Percentiles rank a stretch among this genome's conserved stretches.
These are phyloP conservation scores for Parathielavia appendiculata DNA, from an alignment of 495 filamentous ascomycete species.

Conservation along the genomic window DNA sequence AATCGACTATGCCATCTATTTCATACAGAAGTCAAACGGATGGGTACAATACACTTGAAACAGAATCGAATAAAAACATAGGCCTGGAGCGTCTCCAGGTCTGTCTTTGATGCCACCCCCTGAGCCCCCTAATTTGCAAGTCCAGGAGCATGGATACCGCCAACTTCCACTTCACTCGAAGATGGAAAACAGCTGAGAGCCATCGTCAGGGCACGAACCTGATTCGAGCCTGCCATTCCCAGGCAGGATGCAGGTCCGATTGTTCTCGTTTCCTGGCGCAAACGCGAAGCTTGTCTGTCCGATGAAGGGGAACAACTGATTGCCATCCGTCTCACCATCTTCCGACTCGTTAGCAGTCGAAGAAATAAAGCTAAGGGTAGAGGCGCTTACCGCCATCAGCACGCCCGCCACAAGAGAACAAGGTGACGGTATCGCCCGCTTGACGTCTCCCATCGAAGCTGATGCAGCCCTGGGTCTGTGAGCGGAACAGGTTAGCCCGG, in stretches of 20 bases:
- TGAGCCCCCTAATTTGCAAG: background rate
- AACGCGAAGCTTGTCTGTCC: slow-evolving; percentile 39
- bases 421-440: slow-evolving; percentile 43
- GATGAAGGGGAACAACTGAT: slow-evolving; percentile 40
- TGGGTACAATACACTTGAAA: background rate
- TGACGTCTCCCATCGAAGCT: slow-evolving; percentile 45
- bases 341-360: background rate
- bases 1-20: background rate
- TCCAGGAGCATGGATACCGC: background rate
- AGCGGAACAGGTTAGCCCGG: background rate
- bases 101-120: background rate
- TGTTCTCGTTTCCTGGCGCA: slow-evolving; percentile 38
- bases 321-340: slow-evolving; percentile 41
- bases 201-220: slow-evolving; percentile 38
- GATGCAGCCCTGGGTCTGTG: slow-evolving; percentile 46
- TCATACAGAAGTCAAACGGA: background rate
- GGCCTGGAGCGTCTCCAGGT: background rate
- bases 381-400: slow-evolving; percentile 44
- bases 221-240: slow-evolving; percentile 38
- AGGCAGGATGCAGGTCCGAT: slow-evolving; percentile 39
- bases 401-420: slow-evolving; percentile 52
- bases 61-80: slow-evolving; percentile 1
- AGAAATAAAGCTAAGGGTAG: background rate
- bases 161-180: slow-evolving; percentile 22
- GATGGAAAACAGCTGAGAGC: slow-evolving; percentile 45